Evolutionary conservation across 2,329 filamentous ascomycete species (phyloP), one percentile per base, ranked within the genome.

Genomic region (Aspergillus versicolor): DNA sequence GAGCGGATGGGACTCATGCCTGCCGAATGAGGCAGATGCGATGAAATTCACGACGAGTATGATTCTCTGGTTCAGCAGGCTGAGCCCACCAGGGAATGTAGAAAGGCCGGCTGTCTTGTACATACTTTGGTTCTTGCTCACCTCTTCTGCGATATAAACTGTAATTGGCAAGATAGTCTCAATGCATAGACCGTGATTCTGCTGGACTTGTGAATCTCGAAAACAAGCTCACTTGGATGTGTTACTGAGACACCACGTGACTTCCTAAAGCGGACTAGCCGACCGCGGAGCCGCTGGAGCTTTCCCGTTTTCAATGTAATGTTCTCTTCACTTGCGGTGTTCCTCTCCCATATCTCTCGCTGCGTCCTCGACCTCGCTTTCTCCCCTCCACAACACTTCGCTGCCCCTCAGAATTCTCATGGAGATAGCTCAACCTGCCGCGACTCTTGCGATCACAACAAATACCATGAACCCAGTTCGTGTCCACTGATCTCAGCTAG

Each of bases 1-100:
- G 84, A 91, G 69, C 15, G 61, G 32, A 52, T 69, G 24, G 68
- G 69, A n/a, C 66, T 69, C 12, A 52, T 53, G 50, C 45, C 57
- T 44, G 46, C 24, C 7, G n/a, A 47, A 13, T 47, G 27, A 24
- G 34, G 11, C 27, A 47, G 24, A 30, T 24, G n/a, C 30, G 34
- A 37, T 37, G 34, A 37, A 37, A 37, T 37, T 37, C 34, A 37
- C 40, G 40, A 52, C 27, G 42, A 44, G 30, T 15, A 49, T 54
- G 24, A 43, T 52, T 34, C 17, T 15, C 22, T 21, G 40, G 30
- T 52, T 50, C 41, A 53, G 56, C 52, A 41, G 42, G 42, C 49
- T 48, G 54, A 45, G 43, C 27, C 34, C 34, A 43, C 17, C 32
- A 50, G n/a, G 47, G 45, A 21, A 19, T 55, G 51, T 54, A 56